Conservation (phyloP, 495 filamentous ascomycete species). For the Daldinia grandis region DNA sequence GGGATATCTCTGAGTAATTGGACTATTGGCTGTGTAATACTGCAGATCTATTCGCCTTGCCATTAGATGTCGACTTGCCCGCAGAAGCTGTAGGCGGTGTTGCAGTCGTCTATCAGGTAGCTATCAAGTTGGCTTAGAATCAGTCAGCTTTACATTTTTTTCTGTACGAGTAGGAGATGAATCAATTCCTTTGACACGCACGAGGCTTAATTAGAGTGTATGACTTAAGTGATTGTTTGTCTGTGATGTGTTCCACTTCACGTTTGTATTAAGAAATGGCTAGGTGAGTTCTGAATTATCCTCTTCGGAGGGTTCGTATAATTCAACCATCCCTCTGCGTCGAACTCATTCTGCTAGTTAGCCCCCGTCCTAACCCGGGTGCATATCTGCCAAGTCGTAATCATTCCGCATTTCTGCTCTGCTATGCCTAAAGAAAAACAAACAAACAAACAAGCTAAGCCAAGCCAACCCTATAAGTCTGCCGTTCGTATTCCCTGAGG, state of each 20-base stretch:
- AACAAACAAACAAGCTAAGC: not conserved
- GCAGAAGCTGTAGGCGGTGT: not conserved
- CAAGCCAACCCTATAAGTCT: not conserved
- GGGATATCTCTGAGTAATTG: slow-evolving; percentile 32
- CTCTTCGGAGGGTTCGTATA: no score
- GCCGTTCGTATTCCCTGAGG: not conserved
- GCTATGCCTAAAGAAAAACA: not conserved
- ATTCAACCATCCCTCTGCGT: not conserved
- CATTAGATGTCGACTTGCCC: not conserved
- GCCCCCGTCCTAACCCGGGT: not conserved
- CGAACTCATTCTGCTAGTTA: not conserved
- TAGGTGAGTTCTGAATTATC: not conserved
- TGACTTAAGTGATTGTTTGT: not conserved
- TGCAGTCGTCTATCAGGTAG: not conserved
- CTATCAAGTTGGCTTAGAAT: not conserved
- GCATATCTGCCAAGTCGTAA: not conserved
- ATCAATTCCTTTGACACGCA: not conserved
- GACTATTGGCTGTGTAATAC: not conserved
- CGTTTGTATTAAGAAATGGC: not conserved
- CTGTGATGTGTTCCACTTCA: not conserved
- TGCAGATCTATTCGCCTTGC: not conserved
- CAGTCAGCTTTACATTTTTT: not conserved
- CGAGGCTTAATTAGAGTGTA: not conserved
- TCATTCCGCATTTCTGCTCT: not conserved
- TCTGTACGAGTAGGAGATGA: not conserved